These are phyloP conservation scores for Komagataella pseudopastoris DNA, from an alignment of 805 yeast species.

Conservation along the genomic window DNA sequence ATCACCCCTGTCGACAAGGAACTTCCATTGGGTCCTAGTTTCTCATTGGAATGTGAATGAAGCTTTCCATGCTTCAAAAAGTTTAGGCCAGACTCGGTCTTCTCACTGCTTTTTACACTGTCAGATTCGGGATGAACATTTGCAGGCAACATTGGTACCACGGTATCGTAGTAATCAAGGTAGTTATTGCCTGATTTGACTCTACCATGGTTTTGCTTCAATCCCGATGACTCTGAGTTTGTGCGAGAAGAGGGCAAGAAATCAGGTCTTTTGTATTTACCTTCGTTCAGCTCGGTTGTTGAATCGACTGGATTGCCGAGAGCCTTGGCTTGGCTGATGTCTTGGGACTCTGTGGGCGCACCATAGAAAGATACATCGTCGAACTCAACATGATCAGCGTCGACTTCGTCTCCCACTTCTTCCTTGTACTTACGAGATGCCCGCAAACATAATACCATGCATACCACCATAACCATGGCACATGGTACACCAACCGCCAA, in stretches of 20 bases:
- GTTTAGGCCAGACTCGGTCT: not conserved
- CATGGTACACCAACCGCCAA: slow-evolving; percentile 25
- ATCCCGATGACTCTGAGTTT: not conserved
- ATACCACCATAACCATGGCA: slow-evolving; percentile 13
- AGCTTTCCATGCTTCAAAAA: not conserved
- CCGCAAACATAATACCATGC: slow-evolving; percentile 16
- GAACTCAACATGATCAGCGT: slow-evolving; percentile 18
- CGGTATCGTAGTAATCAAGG: slow-evolving; percentile 4
- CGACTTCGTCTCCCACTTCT: slow-evolving; percentile 19
- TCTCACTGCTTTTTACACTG: not conserved
- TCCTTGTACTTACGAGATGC: slow-evolving; percentile 15
- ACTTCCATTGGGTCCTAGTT: not conserved
- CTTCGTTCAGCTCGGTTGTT: not conserved
- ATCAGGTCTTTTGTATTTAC: not conserved
- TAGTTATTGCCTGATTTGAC: not conserved
- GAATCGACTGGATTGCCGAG: not conserved
- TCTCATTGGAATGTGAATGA: not conserved
- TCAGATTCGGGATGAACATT: not conserved
- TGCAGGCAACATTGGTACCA: slow-evolving; percentile 5
- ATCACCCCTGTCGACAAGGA: not conserved
- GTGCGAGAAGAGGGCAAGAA: not conserved
- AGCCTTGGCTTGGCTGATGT: not conserved
- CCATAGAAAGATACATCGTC: slow-evolving; percentile 7
- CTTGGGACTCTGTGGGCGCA: not conserved
- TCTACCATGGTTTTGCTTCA: not conserved